Conservation (phyloP, 192 early-diverging fungal genomes). For the Coemansia sp. region DNA sequence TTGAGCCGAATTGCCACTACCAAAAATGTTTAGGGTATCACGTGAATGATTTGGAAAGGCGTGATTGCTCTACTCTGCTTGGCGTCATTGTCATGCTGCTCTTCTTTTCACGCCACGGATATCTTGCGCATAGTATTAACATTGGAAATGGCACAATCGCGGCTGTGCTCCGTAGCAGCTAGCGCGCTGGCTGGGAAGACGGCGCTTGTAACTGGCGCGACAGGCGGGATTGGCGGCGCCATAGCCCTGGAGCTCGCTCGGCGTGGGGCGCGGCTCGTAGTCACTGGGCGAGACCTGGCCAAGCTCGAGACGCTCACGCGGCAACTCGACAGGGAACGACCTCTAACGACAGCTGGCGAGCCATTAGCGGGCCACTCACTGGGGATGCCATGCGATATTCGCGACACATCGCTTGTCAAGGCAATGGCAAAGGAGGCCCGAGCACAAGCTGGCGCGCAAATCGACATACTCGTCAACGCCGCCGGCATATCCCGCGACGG, state of each 20-base stretch:
- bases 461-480: conserved; percentile 38
- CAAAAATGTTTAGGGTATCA: conserved; percentile 40
- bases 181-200: conserved; percentile 31
- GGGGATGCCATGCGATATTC: conserved; percentile 19
- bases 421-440: neutral
- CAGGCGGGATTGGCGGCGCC: conserved; percentile 77
- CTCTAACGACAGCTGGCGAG: neutral
- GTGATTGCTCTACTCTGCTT: too few species aligned
- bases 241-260: conserved; percentile 64
- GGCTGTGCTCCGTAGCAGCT: neutral
- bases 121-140: neutral
- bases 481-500: conserved; percentile 62
- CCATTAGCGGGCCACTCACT: neutral
- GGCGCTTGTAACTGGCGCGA: conserved; percentile 70
- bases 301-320: conserved; percentile 28
- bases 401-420: neutral
- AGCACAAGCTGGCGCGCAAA: neutral
- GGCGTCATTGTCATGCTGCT: too few species aligned
- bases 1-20: neutral
- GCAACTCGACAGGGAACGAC: neutral
- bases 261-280: conserved; percentile 59
- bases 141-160: conserved; percentile 7
- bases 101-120: too few species aligned
- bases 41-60: conserved; percentile 5
- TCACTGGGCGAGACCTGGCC: conserved; percentile 60